Conservation (phyloP, 2,329 filamentous ascomycete species). For the Calonectria ilicicola region DNA sequence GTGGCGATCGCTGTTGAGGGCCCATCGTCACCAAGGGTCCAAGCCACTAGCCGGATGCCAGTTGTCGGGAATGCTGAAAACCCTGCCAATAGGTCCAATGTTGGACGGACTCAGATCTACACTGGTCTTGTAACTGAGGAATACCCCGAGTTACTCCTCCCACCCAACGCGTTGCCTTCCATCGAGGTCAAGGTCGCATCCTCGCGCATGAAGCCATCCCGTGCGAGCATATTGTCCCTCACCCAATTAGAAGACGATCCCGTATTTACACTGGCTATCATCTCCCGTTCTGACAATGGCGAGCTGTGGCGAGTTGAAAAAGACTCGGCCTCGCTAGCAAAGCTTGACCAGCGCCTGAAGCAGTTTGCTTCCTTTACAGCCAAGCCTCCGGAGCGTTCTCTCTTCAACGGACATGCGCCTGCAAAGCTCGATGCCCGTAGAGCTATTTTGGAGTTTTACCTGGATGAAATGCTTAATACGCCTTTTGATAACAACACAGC, state of each 20-base stretch:
- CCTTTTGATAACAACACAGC: conserved; percentile 83
- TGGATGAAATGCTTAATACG: conserved; percentile 87
- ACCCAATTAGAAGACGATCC: conserved; percentile 90
- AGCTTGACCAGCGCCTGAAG: conserved; percentile 85
- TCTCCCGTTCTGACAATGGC: conserved; percentile 78
- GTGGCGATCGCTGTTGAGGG: conserved; percentile 24
- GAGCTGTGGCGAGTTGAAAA: conserved; percentile 98
- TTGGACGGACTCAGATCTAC: conserved; percentile 70
- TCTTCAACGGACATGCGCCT: conserved; percentile 94
- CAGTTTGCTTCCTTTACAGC: conserved; percentile 78
- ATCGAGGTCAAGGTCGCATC: conserved; percentile 91
- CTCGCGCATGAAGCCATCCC: conserved; percentile 92
- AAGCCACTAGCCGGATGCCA: conserved; percentile 22
- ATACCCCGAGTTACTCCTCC: conserved; percentile 85
- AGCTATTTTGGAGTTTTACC: conserved; percentile 83
- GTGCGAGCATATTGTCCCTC: conserved; percentile 84
- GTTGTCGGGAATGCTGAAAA: conserved; percentile 27
- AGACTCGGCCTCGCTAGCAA: conserved; percentile 82
- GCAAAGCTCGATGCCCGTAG: conserved; percentile 92
- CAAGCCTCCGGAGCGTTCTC: conserved; percentile 82
- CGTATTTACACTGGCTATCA: conserved; percentile 90
- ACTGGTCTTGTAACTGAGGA: conserved; percentile 86
- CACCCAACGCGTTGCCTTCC: conserved; percentile 88
- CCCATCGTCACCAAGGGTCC: conserved; percentile 25
- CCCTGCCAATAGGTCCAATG: conserved; percentile 47